Base-by-base conservation (phyloP, 495 filamentous ascomycete species). In the Hamigera avellanea region DNA sequence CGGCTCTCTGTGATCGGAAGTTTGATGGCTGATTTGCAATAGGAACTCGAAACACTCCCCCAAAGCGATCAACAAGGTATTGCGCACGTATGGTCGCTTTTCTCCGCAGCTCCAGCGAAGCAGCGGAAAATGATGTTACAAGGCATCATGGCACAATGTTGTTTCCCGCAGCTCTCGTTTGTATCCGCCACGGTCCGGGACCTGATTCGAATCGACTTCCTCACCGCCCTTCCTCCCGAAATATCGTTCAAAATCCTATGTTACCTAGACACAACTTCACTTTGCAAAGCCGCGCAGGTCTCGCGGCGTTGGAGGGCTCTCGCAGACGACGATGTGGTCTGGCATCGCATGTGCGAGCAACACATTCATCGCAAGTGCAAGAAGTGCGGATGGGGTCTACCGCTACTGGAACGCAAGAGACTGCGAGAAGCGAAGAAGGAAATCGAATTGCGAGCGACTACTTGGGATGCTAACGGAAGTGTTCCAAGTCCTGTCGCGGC, bases 331-430 rank as follows among this genome's bases (percentile, higher is more conserved):
- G 89, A 99, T 59, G 80, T 95, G 16, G 91, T 99, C 2, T 99
- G 91, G 91, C 89, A 95, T 46, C 81, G 79, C 37, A 96, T 99
- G 89, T 99, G 91, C 51, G 88, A 95, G 62, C 91, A 99, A 50
- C 91, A 99, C 49, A 96, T 94, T 36, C 86, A 91, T 47, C 72
- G 88, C 33, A 96, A 95, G 54, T 99, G 91, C 61, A 87, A 78
- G 33, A 95, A 95, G 53, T 99, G 91, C 50, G 89, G 93, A 12
- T 95, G 86, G 87, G 91, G 91, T 2, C 56, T 99, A 32, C 91
- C 91, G 30, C 64, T 91, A 32, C 55, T 98, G 37, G 91, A 96
- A 46, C 72, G 86, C 40, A 94, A 93, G 56, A 73, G 82, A 51
- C 61, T 99, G 27, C 74, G 86, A 21, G 88, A 85, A 41, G 81